These are phyloP conservation scores for Remersonia thermophila DNA, from an alignment of 2,329 filamentous ascomycete species.

Conservation along the genomic window DNA sequence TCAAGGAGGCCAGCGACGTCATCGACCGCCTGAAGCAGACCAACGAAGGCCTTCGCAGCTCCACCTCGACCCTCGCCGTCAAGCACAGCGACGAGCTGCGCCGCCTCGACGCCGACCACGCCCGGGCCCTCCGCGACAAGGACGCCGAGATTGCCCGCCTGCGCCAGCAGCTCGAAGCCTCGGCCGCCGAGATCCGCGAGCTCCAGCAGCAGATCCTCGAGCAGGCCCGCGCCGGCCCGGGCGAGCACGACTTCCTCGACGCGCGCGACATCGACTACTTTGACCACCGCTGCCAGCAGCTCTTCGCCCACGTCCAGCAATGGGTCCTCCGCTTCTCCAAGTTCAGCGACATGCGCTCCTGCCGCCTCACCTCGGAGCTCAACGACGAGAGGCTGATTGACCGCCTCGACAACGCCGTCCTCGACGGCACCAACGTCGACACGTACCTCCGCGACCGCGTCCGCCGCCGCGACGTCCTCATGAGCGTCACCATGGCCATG, in stretches of 20 bases:
- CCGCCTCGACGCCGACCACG: constrained; percentile 54
- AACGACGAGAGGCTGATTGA: constrained; percentile 88
- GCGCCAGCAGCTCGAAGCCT: constrained; percentile 63
- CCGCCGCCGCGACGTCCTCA: constrained; percentile 83
- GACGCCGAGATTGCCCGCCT: constrained; percentile 72
- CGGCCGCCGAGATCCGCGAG: constrained; percentile 48
- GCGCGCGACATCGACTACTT: constrained; percentile 90
- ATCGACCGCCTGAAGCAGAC: constrained; percentile 68
- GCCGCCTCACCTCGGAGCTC: constrained; percentile 71
- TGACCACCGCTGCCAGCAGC: constrained; percentile 80
- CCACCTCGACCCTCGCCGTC: constrained; percentile 63
- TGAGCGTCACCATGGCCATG: constrained; percentile 99
- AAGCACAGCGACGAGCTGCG: constrained; percentile 63
- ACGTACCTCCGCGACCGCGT: constrained; percentile 78
- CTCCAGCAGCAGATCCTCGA: constrained; percentile 50
- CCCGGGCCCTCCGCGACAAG: constrained; percentile 61
- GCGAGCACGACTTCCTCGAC: constrained; percentile 50
- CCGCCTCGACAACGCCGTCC: constrained; percentile 82
- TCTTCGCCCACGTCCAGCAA: constrained; percentile 91
- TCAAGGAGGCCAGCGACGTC: constrained; percentile 73
- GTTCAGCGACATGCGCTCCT: constrained; percentile 84
- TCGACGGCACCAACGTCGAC: constrained; percentile 91
- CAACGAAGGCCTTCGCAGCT: constrained; percentile 66
- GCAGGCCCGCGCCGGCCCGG: constrained; percentile 37
- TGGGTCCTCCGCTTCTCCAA: constrained; percentile 98